A percentile compares a stretch with the other conserved stretches of the same genome.
Evolutionary conservation across 164 flowering plant species (phyloP).

Genomic region (Nelumbo lutea): DNA sequence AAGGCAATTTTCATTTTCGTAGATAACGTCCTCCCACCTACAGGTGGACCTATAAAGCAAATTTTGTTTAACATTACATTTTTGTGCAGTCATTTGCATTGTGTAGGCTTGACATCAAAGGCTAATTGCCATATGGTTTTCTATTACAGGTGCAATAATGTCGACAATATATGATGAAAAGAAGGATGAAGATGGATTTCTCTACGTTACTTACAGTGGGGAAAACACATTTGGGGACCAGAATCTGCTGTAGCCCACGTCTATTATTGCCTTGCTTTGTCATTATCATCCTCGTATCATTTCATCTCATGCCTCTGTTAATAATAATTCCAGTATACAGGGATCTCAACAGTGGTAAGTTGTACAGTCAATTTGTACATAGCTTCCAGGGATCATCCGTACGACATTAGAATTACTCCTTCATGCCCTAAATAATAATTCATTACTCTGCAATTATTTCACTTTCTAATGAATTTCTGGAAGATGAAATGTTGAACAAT

Average conservation of each 20-base stretch:
- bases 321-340: neutral
- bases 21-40: conserved; percentile 50
- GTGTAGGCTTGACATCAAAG: neutral
- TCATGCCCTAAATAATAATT: neutral
- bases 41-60: conserved; percentile 42
- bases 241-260: neutral
- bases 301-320: neutral
- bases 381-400: neutral
- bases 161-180: conserved; percentile 13
- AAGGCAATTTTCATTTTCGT: conserved; percentile 53
- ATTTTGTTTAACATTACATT: neutral
- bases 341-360: neutral
- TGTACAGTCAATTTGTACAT: neutral
- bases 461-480: too few relatives aligned
- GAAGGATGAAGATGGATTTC: conserved; percentile 22
- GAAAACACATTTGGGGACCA: conserved; percentile 17
- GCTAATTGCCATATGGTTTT: neutral
- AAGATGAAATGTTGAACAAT: too few relatives aligned
- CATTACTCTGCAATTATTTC: neutral
- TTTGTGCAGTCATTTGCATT: too few relatives aligned
- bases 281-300: neutral
- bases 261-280: neutral
- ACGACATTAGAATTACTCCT: neutral
- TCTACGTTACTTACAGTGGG: conserved; percentile 17
- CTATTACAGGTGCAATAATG: neutral